Evolutionary conservation across 1,284 basidiomycete genomes (phyloP).

Genomic region (Ceratobasidium sp.): DNA sequence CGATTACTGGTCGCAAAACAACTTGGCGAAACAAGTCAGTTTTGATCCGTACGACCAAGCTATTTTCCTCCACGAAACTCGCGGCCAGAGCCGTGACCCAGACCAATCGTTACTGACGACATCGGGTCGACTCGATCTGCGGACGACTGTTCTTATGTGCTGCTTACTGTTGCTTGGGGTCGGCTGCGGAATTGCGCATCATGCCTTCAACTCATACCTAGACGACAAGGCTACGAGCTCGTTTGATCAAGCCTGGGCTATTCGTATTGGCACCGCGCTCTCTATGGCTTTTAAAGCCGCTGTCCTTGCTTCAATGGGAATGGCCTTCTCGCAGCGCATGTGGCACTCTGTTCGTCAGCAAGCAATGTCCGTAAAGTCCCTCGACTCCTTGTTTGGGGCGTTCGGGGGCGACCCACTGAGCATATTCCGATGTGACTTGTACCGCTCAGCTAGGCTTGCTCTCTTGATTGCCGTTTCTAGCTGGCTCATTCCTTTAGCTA

Average conservation of each 20-base stretch:
- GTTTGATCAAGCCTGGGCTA: slow-evolving; percentile 42
- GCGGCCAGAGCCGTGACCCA: neutral
- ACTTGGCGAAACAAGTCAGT: slow-evolving; percentile 11
- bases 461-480: slow-evolving; percentile 22
- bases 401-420: slow-evolving; percentile 32
- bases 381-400: slow-evolving; percentile 35
- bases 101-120: neutral
- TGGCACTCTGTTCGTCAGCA: slow-evolving; percentile 23
- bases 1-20: neutral
- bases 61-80: neutral
- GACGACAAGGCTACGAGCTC: slow-evolving; percentile 25
- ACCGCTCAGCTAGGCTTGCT: slow-evolving; percentile 37
- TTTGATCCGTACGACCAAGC: slow-evolving; percentile 28
- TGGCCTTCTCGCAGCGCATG: slow-evolving; percentile 31
- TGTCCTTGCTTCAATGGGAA: slow-evolving; percentile 36
- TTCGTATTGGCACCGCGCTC: slow-evolving; percentile 39
- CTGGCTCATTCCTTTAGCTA: slow-evolving; percentile 37
- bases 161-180: slow-evolving; percentile 26
- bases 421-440: slow-evolving; percentile 34
- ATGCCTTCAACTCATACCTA: slow-evolving; percentile 37
- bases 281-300: slow-evolving; percentile 39
- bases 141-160: slow-evolving; percentile 32
- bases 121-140: slow-evolving; percentile 23
- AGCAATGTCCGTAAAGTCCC: slow-evolving; percentile 23
- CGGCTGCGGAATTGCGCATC: slow-evolving; percentile 31